Evolutionary conservation across 495 filamentous ascomycete genomes (phyloP).

Genomic region (Penicillium cinerascens): DNA sequence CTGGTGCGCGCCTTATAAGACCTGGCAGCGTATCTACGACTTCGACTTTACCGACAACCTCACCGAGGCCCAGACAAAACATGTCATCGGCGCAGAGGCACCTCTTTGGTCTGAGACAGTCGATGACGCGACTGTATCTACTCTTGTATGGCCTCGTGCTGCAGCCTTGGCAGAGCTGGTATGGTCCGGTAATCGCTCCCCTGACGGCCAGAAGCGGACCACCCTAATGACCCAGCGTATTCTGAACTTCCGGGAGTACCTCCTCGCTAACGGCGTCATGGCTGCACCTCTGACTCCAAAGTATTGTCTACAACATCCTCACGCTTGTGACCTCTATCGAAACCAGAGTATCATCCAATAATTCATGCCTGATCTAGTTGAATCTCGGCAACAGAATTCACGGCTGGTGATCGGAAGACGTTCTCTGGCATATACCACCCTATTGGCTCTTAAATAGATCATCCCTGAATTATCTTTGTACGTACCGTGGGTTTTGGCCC

Average conservation of each 20-base stretch:
- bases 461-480: too few relatives aligned
- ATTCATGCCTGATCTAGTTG: too few relatives aligned
- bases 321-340: constrained; percentile 52
- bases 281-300: constrained; percentile 49
- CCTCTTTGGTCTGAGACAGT: constrained; percentile 55
- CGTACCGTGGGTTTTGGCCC: too few relatives aligned
- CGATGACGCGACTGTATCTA: constrained; percentile 48
- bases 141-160: constrained; percentile 54
- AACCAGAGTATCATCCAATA: constrained; percentile 42
- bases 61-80: constrained; percentile 38
- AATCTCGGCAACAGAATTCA: too few relatives aligned
- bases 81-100: constrained; percentile 48
- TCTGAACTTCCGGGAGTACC: constrained; percentile 56
- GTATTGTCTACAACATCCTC: constrained; percentile 54
- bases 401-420: too few relatives aligned
- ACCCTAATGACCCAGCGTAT: constrained; percentile 52
- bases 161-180: constrained; percentile 52
- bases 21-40: constrained; percentile 60
- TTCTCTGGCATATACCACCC: too few relatives aligned
- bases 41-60: constrained; percentile 54
- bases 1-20: constrained; percentile 59
- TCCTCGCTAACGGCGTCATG: constrained; percentile 51
- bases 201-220: constrained; percentile 49
- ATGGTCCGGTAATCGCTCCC: constrained; percentile 56
- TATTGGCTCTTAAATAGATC: too few relatives aligned